These are phyloP conservation scores for Aleurites moluccanus DNA, from an alignment of 441 rosid species.

Conservation along the genomic window DNA sequence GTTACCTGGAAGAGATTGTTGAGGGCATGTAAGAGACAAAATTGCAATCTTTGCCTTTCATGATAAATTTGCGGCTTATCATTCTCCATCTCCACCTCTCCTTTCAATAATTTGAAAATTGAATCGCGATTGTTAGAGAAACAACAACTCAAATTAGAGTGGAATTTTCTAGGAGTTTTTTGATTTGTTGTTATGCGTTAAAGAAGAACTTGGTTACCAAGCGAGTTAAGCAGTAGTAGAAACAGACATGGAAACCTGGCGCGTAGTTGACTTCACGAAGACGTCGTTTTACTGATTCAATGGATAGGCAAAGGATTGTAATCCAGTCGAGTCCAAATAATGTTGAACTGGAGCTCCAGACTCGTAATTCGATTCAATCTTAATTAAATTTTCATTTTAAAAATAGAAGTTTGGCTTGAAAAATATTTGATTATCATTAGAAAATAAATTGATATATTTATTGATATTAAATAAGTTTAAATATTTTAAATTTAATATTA, in stretches of 20 bases:
- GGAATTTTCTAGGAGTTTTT: neutral
- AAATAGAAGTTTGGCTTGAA: too few relatives aligned
- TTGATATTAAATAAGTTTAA: too few relatives aligned
- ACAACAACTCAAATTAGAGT: neutral
- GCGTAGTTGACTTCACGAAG: neutral
- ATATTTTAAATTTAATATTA: too few relatives aligned
- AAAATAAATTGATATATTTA: too few relatives aligned
- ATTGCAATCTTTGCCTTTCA: slow-evolving; percentile 78
- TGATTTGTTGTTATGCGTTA: neutral
- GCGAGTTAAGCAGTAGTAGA: neutral
- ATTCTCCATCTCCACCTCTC: slow-evolving; percentile 34
- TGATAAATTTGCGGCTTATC: slow-evolving; percentile 55
- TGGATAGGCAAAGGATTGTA: too few relatives aligned
- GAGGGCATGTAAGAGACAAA: slow-evolving; percentile 82
- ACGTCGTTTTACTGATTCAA: too few relatives aligned
- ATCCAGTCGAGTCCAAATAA: too few relatives aligned
- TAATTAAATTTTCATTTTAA: too few relatives aligned
- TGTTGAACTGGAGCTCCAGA: too few relatives aligned
- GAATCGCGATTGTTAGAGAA: neutral
- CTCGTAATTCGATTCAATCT: too few relatives aligned
- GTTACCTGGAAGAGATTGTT: slow-evolving; percentile 91
- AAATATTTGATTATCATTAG: too few relatives aligned
- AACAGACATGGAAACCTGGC: neutral
- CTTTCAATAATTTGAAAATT: neutral
- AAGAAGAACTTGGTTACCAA: neutral